These are phyloP conservation scores for Xylariomycetidae sp. DNA, from an alignment of 2,329 filamentous ascomycete species.

Conservation along the genomic window DNA sequence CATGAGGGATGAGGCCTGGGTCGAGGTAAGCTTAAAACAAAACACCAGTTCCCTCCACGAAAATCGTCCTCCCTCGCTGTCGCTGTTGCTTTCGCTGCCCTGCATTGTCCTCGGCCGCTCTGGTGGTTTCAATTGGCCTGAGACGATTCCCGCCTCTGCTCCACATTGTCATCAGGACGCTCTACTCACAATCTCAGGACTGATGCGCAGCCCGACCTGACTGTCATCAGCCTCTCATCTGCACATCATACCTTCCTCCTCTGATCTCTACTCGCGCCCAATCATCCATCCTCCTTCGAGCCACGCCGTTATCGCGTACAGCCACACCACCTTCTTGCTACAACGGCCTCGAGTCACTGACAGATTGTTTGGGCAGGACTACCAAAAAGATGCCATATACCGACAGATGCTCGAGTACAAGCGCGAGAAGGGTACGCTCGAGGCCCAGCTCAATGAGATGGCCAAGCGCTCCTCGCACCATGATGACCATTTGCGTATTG, in stretches of 20 bases:
- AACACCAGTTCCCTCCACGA: too few relatives aligned
- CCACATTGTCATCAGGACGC: constrained; percentile 16
- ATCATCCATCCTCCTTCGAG: constrained; percentile 18
- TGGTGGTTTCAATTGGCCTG: constrained; percentile 9
- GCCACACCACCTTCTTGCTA: constrained; percentile 16
- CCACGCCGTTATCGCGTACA: constrained; percentile 20
- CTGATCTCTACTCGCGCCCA: constrained; percentile 16
- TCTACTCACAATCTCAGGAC: constrained; percentile 29
- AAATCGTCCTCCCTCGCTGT: too few relatives aligned
- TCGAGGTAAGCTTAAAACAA: constrained; percentile 58
- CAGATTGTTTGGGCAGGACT: constrained; percentile 55
- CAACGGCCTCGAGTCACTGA: constrained; percentile 27
- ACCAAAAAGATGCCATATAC: constrained; percentile 92
- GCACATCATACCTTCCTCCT: constrained; percentile 8
- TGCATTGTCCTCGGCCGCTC: constrained; percentile 8
- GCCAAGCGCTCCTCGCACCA: constrained; percentile 74
- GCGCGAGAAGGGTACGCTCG: constrained; percentile 75
- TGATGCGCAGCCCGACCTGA: constrained; percentile 26
- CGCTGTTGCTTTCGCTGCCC: too few relatives aligned
- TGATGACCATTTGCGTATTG: constrained; percentile 84
- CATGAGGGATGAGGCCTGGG: constrained; percentile 54
- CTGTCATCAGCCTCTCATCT: constrained; percentile 21
- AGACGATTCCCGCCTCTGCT: constrained; percentile 16
- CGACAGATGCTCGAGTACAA: constrained; percentile 99
- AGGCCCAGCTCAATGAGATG: constrained; percentile 74